Percentiles rank a stretch among this genome's conserved stretches.
Evolutionary conservation across 1,139 yeast species (phyloP).

Genomic region (Taphrina communis): DNA sequence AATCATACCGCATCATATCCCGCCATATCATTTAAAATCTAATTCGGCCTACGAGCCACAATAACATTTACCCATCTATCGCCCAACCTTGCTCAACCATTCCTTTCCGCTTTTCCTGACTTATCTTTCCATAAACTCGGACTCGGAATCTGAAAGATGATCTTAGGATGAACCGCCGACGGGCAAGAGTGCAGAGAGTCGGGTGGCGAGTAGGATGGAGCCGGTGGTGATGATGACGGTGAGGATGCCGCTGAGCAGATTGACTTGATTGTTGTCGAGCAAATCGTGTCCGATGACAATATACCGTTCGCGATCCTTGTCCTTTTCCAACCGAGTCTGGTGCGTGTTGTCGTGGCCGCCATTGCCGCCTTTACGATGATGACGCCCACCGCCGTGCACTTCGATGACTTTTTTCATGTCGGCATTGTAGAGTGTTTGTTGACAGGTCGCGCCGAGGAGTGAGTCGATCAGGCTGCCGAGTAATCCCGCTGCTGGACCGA

Average conservation of each 20-base stretch:
- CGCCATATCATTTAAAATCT: too few relatives aligned
- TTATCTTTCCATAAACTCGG: too few relatives aligned
- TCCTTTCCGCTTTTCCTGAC: too few relatives aligned
- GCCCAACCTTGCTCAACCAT: too few relatives aligned
- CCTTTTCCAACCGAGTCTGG: not conserved
- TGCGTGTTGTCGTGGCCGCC: too few relatives aligned
- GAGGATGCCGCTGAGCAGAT: slow-evolving; percentile 53
- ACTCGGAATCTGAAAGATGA: too few relatives aligned
- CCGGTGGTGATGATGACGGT: slow-evolving; percentile 51
- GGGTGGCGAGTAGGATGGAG: not conserved
- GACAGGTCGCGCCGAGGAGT: slow-evolving; percentile 56
- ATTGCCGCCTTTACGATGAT: too few relatives aligned
- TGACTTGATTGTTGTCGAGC: slow-evolving; percentile 56
- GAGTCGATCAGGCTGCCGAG: slow-evolving; percentile 57
- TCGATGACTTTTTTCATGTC: slow-evolving; percentile 55
- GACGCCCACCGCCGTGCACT: slow-evolving; percentile 54
- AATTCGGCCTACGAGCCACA: too few relatives aligned
- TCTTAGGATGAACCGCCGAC: not conserved
- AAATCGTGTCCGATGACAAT: slow-evolving; percentile 45
- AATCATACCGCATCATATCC: too few relatives aligned
- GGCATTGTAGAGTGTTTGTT: slow-evolving; percentile 53
- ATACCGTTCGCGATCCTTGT: not conserved
- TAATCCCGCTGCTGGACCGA: slow-evolving; percentile 52
- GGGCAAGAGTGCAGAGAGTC: not conserved
- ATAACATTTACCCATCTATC: too few relatives aligned